Evolutionary conservation across 2,329 filamentous ascomycete species (phyloP).

Genomic region (Claviceps spartinae): DNA sequence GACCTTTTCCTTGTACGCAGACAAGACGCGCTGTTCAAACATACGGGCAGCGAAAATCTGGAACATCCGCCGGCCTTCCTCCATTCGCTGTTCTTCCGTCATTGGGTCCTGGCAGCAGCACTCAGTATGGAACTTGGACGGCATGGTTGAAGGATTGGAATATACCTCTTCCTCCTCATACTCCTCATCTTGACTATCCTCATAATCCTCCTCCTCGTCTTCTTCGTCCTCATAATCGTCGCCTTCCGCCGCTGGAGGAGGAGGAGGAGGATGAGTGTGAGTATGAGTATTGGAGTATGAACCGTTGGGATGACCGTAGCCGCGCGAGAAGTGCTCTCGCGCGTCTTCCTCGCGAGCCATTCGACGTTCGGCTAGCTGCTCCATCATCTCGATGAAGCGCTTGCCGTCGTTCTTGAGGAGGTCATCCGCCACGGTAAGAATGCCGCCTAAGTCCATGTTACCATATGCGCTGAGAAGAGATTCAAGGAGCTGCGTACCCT

Average conservation of each 20-base stretch:
- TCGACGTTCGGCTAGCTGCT: conserved; percentile 89
- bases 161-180: conserved; percentile 72
- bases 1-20: conserved; percentile 96
- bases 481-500: conserved; percentile 46
- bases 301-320: conserved; percentile 47
- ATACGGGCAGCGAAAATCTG: conserved; percentile 98
- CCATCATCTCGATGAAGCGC: conserved; percentile 99
- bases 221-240: conserved; percentile 62
- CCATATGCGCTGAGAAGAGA: conserved; percentile 30
- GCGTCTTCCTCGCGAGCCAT: conserved; percentile 96
- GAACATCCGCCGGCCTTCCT: conserved; percentile 96
- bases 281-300: conserved; percentile 48
- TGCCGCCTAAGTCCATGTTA: conserved; percentile 61
- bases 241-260: conserved; percentile 35
- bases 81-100: conserved; percentile 98
- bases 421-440: conserved; percentile 96
- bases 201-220: conserved; percentile 46
- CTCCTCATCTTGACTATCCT: conserved; percentile 49
- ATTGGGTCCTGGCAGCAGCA: conserved; percentile 64
- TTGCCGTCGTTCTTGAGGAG: conserved; percentile 97
- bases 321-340: conserved; percentile 43
- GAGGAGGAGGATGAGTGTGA: conserved; percentile 46
- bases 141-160: conserved; percentile 26
- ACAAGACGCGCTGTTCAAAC: conserved; percentile 95
- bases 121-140: conserved; percentile 28